Evolutionary conservation across 495 filamentous ascomycete species (phyloP).

Genomic region (Talaromyces adpressus): DNA sequence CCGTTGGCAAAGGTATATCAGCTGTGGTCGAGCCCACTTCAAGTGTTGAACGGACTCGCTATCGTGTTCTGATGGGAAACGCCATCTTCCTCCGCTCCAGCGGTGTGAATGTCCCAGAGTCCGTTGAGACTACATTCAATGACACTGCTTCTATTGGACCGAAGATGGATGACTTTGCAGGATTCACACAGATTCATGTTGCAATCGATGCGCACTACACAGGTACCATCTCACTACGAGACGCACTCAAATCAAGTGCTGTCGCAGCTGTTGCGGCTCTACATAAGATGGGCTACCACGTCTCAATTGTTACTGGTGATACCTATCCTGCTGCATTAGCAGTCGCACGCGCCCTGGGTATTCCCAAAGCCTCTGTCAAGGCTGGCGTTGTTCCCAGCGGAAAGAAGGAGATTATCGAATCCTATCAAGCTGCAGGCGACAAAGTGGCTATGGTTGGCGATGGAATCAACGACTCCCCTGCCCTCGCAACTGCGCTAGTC

Average conservation of each 20-base stretch:
- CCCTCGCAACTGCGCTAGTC: constrained; percentile 84
- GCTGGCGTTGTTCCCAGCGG: constrained; percentile 80
- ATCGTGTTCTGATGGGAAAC: constrained; percentile 80
- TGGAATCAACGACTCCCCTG: constrained; percentile 97
- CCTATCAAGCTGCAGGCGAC: constrained; percentile 63
- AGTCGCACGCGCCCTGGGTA: constrained; percentile 78
- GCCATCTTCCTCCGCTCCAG: constrained; percentile 64
- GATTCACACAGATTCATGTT: constrained; percentile 84
- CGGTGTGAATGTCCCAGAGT: constrained; percentile 57
- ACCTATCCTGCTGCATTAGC: constrained; percentile 72
- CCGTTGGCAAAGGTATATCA: constrained; percentile 78
- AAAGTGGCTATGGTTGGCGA: constrained; percentile 96
- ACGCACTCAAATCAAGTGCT: constrained; percentile 85
- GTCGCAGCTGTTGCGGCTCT: constrained; percentile 79
- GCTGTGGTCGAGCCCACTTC: constrained; percentile 73
- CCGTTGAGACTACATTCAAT: constrained; percentile 40
- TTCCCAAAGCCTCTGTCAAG: constrained; percentile 63
- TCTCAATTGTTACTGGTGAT: constrained; percentile 92
- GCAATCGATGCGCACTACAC: constrained; percentile 76
- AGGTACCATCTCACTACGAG: constrained; percentile 74
- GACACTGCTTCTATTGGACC: constrained; percentile 13
- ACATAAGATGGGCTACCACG: constrained; percentile 72
- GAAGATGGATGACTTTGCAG: constrained; percentile 36
- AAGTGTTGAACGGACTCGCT: constrained; percentile 55
- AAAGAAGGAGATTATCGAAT: constrained; percentile 76